phyloP scores from a whole-genome alignment of 805 yeast genomes.

The Ogataea pini region DNA sequence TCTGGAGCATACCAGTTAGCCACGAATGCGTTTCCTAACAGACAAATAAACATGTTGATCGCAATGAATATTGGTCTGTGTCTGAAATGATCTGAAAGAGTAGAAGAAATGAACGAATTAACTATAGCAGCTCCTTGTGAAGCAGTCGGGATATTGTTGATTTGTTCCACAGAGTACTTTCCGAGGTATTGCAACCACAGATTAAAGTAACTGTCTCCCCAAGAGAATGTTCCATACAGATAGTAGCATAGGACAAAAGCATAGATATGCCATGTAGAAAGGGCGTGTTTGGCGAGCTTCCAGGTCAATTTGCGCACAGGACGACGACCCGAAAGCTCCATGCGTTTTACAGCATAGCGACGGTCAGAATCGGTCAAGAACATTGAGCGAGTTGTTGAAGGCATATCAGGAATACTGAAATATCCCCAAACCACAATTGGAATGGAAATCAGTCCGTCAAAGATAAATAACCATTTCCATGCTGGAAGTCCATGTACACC shows the following conservation, averaged over 20 bases:
- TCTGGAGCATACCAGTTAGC: slow-evolving; percentile 21
- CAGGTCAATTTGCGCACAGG: slow-evolving; percentile 32
- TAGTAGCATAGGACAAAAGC: slow-evolving; percentile 26
- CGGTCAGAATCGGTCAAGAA: slow-evolving; percentile 19
- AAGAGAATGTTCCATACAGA: slow-evolving; percentile 13
- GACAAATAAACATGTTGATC: slow-evolving; percentile 36
- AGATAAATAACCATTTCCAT: slow-evolving; percentile 74
- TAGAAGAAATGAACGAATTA: slow-evolving; percentile 46
- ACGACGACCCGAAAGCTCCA: slow-evolving; percentile 39
- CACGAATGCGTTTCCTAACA: slow-evolving; percentile 39
- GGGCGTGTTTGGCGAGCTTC: slow-evolving; percentile 41
- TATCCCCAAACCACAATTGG: slow-evolving; percentile 61
- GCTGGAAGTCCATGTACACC: slow-evolving; percentile 57
- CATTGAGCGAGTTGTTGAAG: slow-evolving; percentile 21
- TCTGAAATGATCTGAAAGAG: slow-evolving; percentile 14
- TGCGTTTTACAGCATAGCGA: slow-evolving; percentile 22
- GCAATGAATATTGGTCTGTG: slow-evolving; percentile 15
- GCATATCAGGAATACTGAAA: slow-evolving; percentile 58
- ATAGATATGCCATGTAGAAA: slow-evolving; percentile 49
- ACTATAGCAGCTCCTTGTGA: slow-evolving; percentile 42
- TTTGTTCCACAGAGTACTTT: slow-evolving; percentile 43
- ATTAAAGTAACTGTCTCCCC: slow-evolving; percentile 21
- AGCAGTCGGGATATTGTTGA: slow-evolving; percentile 56
- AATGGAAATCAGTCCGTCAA: slow-evolving; percentile 61
- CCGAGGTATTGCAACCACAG: slow-evolving; percentile 46